Conservation (phyloP, 192 early-diverging fungal species). For the Gonapodya sp. region DNA sequence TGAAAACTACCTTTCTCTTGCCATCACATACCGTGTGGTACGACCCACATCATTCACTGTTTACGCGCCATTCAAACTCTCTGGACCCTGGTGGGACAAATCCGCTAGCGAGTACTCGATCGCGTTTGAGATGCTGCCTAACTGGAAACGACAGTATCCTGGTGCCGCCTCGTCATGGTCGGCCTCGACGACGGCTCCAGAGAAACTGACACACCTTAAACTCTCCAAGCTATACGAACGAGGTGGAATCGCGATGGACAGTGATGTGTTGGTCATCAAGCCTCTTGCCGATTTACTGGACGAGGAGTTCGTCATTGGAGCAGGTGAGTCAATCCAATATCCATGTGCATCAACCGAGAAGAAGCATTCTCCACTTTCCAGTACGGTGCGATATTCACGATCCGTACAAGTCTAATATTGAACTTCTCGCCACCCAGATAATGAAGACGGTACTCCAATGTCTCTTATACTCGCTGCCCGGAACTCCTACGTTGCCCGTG, state of each 20-base stretch:
- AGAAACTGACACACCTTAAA: neutral
- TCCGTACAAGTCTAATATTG: neutral
- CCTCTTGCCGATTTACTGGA: neutral
- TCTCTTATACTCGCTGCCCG: neutral
- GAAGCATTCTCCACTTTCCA: neutral
- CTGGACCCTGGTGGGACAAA: conserved; percentile 8
- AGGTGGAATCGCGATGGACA: neutral
- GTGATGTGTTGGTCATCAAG: conserved; percentile 7
- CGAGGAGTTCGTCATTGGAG: neutral
- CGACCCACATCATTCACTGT: neutral
- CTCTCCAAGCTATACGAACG: neutral
- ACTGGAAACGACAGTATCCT: neutral
- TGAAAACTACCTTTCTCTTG: neutral
- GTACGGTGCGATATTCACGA: neutral
- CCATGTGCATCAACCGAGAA: neutral
- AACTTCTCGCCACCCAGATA: neutral
- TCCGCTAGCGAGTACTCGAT: neutral
- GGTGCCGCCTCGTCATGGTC: neutral
- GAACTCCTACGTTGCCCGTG: neutral
- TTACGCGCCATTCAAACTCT: neutral
- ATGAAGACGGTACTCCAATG: neutral
- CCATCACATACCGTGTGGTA: neutral
- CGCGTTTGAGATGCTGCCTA: neutral
- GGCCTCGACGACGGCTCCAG: neutral
- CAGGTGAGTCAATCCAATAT: neutral